These are phyloP conservation scores for Solanum phureja DNA, from an alignment of 257 asterid genomes.

Conservation along the genomic window DNA sequence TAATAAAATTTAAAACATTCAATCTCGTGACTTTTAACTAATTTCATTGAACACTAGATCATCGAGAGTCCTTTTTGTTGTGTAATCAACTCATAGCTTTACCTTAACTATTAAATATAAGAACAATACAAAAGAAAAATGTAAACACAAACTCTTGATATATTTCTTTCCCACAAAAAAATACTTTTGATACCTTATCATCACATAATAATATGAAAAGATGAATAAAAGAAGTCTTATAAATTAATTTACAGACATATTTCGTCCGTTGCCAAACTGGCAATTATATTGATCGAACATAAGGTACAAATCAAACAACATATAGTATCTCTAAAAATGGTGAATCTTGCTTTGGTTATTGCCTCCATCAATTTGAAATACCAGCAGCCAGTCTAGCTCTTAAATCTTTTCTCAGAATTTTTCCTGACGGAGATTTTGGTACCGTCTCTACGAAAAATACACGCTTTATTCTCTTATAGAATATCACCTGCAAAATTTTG, in stretches of 20 bases:
- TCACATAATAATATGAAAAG: no score
- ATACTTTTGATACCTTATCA: background rate
- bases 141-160: no score
- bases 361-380: constrained; percentile 7
- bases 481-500: constrained; percentile 49
- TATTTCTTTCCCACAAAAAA: no score
- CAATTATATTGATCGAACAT: background rate
- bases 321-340: background rate
- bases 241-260: background rate
- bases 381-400: constrained; percentile 58
- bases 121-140: no score
- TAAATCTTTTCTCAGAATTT: constrained; percentile 83
- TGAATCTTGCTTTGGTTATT: background rate
- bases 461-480: constrained; percentile 69
- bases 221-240: background rate
- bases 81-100: no score
- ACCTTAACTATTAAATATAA: no score
- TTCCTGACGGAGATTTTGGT: constrained; percentile 88
- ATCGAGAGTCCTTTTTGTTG: no score
- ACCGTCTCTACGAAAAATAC: constrained; percentile 65
- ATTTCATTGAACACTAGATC: no score
- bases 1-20: no score
- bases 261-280: background rate
- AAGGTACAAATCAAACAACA: background rate
- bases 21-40: no score